Conservation (phyloP, 257 asterid genomes). For the Solanum medicagineum region DNA sequence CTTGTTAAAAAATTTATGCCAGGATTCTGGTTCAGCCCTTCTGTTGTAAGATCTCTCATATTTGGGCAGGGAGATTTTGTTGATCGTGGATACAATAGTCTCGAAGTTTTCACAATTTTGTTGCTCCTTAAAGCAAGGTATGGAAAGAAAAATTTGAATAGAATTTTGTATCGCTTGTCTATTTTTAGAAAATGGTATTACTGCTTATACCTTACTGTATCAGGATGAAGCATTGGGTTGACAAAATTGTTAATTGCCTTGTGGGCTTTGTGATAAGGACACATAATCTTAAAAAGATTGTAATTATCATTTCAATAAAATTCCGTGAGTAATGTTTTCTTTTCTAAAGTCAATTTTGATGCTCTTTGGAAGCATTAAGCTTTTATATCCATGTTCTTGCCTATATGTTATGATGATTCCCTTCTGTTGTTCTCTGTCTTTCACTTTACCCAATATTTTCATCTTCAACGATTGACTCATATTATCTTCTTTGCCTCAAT, state of each 20-base stretch:
- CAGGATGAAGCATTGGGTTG: neutral
- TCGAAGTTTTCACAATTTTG: conserved; percentile 93
- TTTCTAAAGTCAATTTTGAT: neutral
- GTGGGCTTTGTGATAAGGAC: neutral
- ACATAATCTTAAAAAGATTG: neutral
- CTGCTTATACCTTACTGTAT: neutral
- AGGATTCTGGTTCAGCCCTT: neutral
- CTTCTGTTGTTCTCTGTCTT: neutral
- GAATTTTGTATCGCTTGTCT: neutral
- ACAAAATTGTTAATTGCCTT: neutral
- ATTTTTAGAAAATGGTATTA: neutral
- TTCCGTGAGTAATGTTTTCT: neutral
- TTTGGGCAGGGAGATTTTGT: conserved; percentile 89
- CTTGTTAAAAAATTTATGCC: neutral
- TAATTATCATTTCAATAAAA: neutral
- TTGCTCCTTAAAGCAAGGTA: conserved; percentile 98
- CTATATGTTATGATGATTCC: neutral
- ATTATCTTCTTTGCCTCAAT: neutral
- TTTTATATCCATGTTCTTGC: neutral
- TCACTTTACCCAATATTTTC: neutral
- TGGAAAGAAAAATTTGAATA: neutral
- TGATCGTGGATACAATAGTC: conserved; percentile 97
- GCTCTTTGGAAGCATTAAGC: neutral
- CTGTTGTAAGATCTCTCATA: neutral
- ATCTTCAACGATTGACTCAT: neutral